A percentile compares a stretch with the other conserved stretches of the same genome.
Evolutionary conservation across 257 asterid species (phyloP).

Genomic region (Solanum microdontum): DNA sequence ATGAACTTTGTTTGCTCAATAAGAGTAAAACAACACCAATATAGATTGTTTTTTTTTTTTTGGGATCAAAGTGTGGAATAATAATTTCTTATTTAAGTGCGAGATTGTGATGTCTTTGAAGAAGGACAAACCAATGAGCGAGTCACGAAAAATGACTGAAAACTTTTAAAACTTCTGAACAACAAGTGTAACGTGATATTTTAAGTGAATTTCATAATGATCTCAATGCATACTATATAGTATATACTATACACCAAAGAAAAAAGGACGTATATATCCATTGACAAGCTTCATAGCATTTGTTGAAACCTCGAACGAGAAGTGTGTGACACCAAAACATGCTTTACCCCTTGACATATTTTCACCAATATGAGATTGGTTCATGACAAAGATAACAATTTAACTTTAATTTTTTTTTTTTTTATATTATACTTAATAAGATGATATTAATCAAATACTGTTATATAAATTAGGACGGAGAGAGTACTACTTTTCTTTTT

Average conservation of each 20-base stretch:
- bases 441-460: too few species aligned
- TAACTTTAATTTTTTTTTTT: too few species aligned
- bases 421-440: too few species aligned
- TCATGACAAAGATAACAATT: background rate
- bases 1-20: background rate
- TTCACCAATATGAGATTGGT: too few species aligned
- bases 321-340: background rate
- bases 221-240: too few species aligned
- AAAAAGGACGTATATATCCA: too few species aligned
- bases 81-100: background rate
- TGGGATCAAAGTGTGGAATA: background rate
- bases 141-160: background rate
- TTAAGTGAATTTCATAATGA: too few species aligned
- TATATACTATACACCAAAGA: too few species aligned
- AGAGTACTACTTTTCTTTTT: background rate
- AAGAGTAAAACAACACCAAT: background rate
- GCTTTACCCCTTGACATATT: background rate
- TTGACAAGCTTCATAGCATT: too few species aligned
- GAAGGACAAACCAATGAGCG: background rate
- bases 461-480: background rate
- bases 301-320: too few species aligned
- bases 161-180: too few species aligned
- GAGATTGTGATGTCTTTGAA: background rate
- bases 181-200: too few species aligned
- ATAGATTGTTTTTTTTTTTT: background rate